phyloP scores from a whole-genome alignment of 2,329 filamentous ascomycete species.

The Ophiosphaerella narmari region DNA sequence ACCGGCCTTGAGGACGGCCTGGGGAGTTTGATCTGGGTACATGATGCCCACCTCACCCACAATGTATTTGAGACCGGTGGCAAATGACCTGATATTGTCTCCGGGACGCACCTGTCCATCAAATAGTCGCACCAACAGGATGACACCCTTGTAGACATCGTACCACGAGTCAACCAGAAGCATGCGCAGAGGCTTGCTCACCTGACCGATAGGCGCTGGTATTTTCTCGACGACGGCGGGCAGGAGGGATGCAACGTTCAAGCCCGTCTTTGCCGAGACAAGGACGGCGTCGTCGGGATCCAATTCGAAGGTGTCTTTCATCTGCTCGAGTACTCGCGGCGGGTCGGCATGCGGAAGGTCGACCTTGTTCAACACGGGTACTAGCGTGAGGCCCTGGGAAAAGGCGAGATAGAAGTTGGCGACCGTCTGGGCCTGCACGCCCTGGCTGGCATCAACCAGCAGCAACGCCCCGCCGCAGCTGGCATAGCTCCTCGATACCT shows the following conservation, averaged over 20 bases:
- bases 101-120: conserved; percentile 83
- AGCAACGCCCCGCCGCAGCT: conserved; percentile 89
- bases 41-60: conserved; percentile 98
- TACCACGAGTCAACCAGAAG: conserved; percentile 98
- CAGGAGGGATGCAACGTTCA: conserved; percentile 82
- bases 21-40: conserved; percentile 84
- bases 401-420: conserved; percentile 99
- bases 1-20: conserved; percentile 79
- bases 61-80: conserved; percentile 84
- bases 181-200: conserved; percentile 74
- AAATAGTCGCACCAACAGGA: conserved; percentile 88
- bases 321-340: conserved; percentile 82
- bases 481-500: conserved; percentile 94
- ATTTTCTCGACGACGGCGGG: conserved; percentile 85
- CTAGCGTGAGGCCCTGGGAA: conserved; percentile 80
- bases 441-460: conserved; percentile 94
- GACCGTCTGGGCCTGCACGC: conserved; percentile 95
- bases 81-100: conserved; percentile 85
- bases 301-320: conserved; percentile 84
- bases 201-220: conserved; percentile 77
- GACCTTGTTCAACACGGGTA: conserved; percentile 96
- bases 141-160: conserved; percentile 91
- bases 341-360: conserved; percentile 89
- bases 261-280: conserved; percentile 92
- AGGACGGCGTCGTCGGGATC: conserved; percentile 73